Evolutionary conservation across 2,329 filamentous ascomycete genomes (phyloP).

Genomic region (Paraphoma chrysanthemicola): DNA sequence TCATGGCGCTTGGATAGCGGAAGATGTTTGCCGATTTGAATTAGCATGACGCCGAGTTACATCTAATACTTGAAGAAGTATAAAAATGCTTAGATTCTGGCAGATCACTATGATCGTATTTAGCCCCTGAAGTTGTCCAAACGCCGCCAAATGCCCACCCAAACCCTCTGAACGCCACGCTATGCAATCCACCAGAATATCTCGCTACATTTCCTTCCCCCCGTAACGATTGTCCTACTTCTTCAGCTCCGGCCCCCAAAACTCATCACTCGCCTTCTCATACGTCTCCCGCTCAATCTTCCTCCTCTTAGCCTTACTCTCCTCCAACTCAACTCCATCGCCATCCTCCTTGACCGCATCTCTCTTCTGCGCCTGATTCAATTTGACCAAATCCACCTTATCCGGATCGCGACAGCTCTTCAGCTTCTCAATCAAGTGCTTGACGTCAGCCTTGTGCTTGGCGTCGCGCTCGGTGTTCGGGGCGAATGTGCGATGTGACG

Average conservation of each 20-base stretch:
- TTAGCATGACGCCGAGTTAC: too few relatives aligned
- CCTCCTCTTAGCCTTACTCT: slow-evolving; percentile 52
- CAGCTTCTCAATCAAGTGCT: slow-evolving; percentile 68
- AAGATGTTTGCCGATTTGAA: too few relatives aligned
- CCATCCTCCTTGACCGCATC: slow-evolving; percentile 43
- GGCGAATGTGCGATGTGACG: slow-evolving; percentile 32
- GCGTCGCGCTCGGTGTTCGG: slow-evolving; percentile 40
- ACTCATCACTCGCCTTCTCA: slow-evolving; percentile 54
- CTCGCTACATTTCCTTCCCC: slow-evolving; percentile 14
- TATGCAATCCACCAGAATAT: slow-evolving; percentile 4
- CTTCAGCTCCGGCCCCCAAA: slow-evolving; percentile 51
- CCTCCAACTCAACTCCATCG: slow-evolving; percentile 37
- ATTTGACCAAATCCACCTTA: slow-evolving; percentile 72
- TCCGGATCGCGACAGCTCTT: slow-evolving; percentile 76
- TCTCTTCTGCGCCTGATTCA: slow-evolving; percentile 67
- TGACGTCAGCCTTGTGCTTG: slow-evolving; percentile 60
- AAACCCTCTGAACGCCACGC: neutral
- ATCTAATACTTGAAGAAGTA: too few relatives aligned
- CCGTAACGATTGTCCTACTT: slow-evolving; percentile 12
- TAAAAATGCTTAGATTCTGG: too few relatives aligned
- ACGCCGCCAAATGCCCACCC: neutral
- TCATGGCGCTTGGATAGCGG: too few relatives aligned
- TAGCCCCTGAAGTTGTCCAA: too few relatives aligned
- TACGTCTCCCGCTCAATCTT: slow-evolving; percentile 53
- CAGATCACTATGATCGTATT: too few relatives aligned